These are phyloP conservation scores for Croton setiger DNA, from an alignment of 441 rosid genomes.

Conservation along the genomic window DNA sequence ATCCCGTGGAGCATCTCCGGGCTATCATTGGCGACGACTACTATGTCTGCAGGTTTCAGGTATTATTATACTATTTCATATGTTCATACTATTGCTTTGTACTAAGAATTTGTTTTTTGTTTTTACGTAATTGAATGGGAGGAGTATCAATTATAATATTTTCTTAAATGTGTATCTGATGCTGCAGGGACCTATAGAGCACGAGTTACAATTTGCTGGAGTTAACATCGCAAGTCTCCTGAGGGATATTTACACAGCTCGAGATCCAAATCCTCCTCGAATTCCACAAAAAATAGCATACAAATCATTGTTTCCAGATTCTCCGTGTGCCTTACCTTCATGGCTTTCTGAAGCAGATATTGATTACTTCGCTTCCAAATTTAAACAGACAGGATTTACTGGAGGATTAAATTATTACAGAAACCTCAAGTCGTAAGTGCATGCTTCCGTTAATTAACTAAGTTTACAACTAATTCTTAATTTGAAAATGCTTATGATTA, in stretches of 20 bases:
- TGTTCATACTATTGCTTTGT: no score
- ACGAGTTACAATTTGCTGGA: slow-evolving; percentile 37
- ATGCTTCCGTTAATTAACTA: no score
- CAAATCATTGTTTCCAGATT: slow-evolving; percentile 7
- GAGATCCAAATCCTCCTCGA: slow-evolving; percentile 34
- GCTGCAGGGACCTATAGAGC: slow-evolving; percentile 69
- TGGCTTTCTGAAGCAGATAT: slow-evolving; percentile 62
- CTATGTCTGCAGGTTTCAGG: slow-evolving; percentile 70
- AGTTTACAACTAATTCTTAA: no score
- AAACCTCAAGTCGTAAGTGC: slow-evolving; percentile 48
- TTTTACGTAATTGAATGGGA: no score
- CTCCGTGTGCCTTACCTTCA: slow-evolving; percentile 32
- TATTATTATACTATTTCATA: no score
- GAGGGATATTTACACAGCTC: slow-evolving; percentile 24
- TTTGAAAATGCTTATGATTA: no score
- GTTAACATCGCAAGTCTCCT: slow-evolving; percentile 32
- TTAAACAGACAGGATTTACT: slow-evolving; percentile 42
- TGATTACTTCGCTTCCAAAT: slow-evolving; percentile 35
- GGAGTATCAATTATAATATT: no score
- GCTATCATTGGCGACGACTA: slow-evolving; percentile 53
- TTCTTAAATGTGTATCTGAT: no score
- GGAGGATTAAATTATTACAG: slow-evolving; percentile 62
- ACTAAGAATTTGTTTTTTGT: no score
- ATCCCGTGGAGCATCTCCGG: slow-evolving; percentile 41
- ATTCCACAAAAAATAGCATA: slow-evolving; percentile 38